These are phyloP conservation scores for Datisca glomerata DNA, from an alignment of 306 rosid genomes.

Conservation along the genomic window DNA sequence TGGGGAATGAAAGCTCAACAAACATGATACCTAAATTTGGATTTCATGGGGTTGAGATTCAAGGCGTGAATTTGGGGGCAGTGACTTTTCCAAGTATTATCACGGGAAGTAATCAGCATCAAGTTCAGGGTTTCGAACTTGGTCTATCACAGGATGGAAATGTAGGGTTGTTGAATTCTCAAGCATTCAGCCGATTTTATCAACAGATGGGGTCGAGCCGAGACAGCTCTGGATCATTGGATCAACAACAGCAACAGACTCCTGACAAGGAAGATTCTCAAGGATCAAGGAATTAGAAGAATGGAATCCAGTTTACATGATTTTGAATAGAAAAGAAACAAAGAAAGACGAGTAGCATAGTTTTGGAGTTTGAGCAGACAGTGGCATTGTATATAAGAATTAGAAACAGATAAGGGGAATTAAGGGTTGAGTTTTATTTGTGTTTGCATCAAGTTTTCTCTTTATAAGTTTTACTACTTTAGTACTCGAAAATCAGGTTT, in stretches of 20 bases:
- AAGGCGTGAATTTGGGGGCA: conserved; percentile 27
- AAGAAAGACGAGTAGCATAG: too few species aligned
- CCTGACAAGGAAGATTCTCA: conserved; percentile 25
- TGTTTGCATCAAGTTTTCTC: too few species aligned
- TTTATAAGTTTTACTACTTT: too few species aligned
- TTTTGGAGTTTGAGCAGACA: too few species aligned
- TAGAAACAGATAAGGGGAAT: too few species aligned
- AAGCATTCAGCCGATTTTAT: conserved; percentile 22
- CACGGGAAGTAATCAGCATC: conserved; percentile 21
- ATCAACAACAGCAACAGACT: conserved; percentile 9
- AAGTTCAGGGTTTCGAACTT: conserved; percentile 36
- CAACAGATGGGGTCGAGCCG: conserved; percentile 29
- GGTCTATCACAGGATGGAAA: conserved; percentile 43
- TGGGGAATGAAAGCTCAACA: conserved; percentile 16
- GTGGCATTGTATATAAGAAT: too few species aligned
- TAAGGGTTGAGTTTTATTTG: too few species aligned
- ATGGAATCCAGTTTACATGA: neutral
- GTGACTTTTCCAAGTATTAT: conserved; percentile 20
- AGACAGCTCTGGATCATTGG: conserved; percentile 16
- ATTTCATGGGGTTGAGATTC: conserved; percentile 30
- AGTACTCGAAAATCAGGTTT: too few species aligned
- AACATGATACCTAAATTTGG: conserved; percentile 22
- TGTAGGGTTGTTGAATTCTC: conserved; percentile 29
- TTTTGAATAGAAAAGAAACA: too few species aligned
- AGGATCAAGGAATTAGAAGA: conserved; percentile 12